Conservation (phyloP, 345 rosid genomes). For the Geranium brycei region DNA sequence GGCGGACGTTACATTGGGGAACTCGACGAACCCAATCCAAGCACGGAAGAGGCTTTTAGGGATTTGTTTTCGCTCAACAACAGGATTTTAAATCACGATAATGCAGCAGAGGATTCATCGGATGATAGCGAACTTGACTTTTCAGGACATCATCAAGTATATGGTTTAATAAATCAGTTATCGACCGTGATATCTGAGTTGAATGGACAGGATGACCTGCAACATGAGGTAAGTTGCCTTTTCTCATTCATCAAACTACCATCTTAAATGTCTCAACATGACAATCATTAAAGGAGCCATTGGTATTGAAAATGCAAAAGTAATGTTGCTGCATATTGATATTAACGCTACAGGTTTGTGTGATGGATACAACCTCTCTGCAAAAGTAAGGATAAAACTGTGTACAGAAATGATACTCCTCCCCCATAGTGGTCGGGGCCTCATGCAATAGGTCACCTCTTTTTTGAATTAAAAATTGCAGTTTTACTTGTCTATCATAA, state of each 20-base stretch:
- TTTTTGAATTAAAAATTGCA: no score
- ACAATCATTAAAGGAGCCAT: neutral
- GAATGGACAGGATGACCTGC: slow-evolving; percentile 26
- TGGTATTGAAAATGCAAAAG: no score
- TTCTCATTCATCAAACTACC: neutral
- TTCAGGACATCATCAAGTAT: slow-evolving; percentile 28
- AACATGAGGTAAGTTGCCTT: slow-evolving; percentile 38
- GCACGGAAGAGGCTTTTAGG: slow-evolving; percentile 29
- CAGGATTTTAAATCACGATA: slow-evolving; percentile 15
- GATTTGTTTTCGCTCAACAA: slow-evolving; percentile 22
- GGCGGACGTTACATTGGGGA: slow-evolving; percentile 8
- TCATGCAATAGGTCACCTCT: no score
- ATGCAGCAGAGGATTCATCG: slow-evolving; percentile 30
- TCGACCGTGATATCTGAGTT: slow-evolving; percentile 21
- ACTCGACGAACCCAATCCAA: slow-evolving; percentile 19
- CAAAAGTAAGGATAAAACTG: no score
- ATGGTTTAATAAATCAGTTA: slow-evolving; percentile 24
- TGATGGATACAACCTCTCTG: neutral
- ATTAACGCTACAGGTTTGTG: no score
- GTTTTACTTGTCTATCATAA: no score
- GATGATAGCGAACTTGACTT: slow-evolving; percentile 57
- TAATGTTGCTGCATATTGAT: no score
- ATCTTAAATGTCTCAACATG: neutral
- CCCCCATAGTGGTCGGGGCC: no score
- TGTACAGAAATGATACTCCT: no score